phyloP scores from a whole-genome alignment of 352 stramenopile genomes.

The Phytophthora colocasiae region DNA sequence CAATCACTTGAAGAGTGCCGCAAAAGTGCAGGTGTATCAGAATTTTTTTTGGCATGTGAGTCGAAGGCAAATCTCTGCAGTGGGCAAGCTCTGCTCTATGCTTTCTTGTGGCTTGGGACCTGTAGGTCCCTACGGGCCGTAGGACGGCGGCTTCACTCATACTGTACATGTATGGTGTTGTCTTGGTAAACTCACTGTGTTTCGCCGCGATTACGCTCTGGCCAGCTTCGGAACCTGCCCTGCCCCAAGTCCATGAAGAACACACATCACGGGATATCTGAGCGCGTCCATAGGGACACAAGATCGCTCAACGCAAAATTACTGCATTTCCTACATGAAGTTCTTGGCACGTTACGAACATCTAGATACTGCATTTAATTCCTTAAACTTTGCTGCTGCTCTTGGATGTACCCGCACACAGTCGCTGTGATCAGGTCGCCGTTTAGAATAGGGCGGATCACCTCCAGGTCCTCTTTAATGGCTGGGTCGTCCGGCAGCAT shows the following conservation, averaged over 20 bases:
- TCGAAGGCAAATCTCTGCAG: too few relatives aligned
- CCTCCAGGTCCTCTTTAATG: conserved; percentile 34
- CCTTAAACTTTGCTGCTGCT: conserved; percentile 27
- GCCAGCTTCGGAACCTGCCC: background rate
- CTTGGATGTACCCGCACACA: conserved; percentile 42
- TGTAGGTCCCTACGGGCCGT: too few relatives aligned
- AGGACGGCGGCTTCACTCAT: too few relatives aligned
- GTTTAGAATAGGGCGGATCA: conserved; percentile 50
- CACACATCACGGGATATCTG: conserved; percentile 17
- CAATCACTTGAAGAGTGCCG: conserved; percentile 17
- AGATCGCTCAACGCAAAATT: conserved; percentile 15
- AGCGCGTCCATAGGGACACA: conserved; percentile 18
- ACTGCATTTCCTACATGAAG: conserved; percentile 19
- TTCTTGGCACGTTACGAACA: conserved; percentile 1
- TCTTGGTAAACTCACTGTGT: background rate
- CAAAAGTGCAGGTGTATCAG: background rate
- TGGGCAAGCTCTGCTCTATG: too few relatives aligned
- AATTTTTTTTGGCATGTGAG: too few relatives aligned
- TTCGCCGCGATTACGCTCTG: background rate
- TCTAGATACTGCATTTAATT: conserved; percentile 2
- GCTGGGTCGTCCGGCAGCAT: conserved; percentile 34
- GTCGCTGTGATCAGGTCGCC: conserved; percentile 49
- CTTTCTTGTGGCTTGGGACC: background rate
- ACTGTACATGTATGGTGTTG: too few relatives aligned
- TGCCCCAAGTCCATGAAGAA: conserved; percentile 19